Conservation (phyloP, 306 rosid genomes). For the Begonia fuchsioides region DNA sequence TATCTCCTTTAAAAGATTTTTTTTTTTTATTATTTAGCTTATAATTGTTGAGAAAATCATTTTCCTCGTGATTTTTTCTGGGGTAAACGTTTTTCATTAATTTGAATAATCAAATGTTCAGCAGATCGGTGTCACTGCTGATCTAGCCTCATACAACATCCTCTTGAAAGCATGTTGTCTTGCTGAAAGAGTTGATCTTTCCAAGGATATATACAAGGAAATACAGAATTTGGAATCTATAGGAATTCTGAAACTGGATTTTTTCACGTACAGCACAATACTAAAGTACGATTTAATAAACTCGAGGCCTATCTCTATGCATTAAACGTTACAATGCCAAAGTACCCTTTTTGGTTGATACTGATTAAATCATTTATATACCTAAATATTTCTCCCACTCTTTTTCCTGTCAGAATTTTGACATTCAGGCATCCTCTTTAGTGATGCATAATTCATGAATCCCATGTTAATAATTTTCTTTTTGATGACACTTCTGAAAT, state of each 20-base stretch:
- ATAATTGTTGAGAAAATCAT: no score
- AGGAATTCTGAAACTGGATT: constrained; percentile 69
- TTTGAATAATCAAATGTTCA: constrained; percentile 21
- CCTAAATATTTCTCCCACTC: neutral
- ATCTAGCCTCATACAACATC: constrained; percentile 80
- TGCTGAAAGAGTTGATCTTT: constrained; percentile 89
- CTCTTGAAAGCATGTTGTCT: constrained; percentile 82
- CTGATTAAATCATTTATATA: neutral
- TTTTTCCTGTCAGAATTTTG: neutral
- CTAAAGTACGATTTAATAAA: constrained; percentile 39
- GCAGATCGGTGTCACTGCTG: constrained; percentile 60
- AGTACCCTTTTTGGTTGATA: no score
- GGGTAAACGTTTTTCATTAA: neutral
- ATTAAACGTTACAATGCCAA: neutral
- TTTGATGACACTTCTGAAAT: neutral
- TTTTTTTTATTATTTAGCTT: no score
- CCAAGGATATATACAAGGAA: constrained; percentile 70
- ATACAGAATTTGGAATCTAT: constrained; percentile 64
- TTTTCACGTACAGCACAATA: constrained; percentile 95
- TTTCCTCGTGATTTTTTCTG: no score
- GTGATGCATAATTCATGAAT: neutral
- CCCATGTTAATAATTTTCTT: neutral
- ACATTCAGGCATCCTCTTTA: neutral
- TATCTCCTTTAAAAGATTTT: no score
- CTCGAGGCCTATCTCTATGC: constrained; percentile 4